These are phyloP conservation scores for Pisolithus sp. DNA, from an alignment of 768 basidiomycete species.

Conservation along the genomic window DNA sequence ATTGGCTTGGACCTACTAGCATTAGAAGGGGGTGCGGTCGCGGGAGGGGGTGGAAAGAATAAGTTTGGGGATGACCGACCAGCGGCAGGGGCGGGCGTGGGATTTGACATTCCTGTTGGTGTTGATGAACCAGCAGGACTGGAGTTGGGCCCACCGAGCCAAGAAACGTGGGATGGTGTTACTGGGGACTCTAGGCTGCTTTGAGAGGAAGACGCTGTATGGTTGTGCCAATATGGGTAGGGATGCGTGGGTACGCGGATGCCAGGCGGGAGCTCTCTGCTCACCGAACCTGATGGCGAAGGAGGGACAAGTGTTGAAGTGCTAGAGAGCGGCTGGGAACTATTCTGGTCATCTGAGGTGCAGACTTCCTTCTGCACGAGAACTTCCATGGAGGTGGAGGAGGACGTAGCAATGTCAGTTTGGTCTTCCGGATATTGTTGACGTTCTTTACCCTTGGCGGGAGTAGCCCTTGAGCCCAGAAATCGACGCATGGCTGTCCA, in stretches of 20 bases:
- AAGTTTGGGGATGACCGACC: constrained; percentile 21
- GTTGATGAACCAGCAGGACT: neutral
- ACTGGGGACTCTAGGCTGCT: constrained; percentile 26
- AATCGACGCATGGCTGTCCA: constrained; percentile 26
- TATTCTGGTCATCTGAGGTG: constrained; percentile 14
- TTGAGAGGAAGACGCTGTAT: constrained; percentile 26
- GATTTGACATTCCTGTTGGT: constrained; percentile 7
- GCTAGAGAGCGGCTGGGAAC: constrained; percentile 14
- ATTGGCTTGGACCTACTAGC: constrained; percentile 28
- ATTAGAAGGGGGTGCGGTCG: constrained; percentile 24
- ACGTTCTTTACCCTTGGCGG: constrained; percentile 21
- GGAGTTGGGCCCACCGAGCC: constrained; percentile 23
- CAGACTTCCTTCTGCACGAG: constrained; percentile 24
- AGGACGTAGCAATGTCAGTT: neutral
- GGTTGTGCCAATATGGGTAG: constrained; percentile 31
- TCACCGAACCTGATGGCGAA: constrained; percentile 18
- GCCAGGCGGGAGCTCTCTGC: constrained; percentile 23
- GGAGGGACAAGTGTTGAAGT: constrained; percentile 10
- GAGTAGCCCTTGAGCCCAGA: constrained; percentile 21
- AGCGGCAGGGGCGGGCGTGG: neutral
- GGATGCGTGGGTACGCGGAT: constrained; percentile 28
- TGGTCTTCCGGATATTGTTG: constrained; percentile 10
- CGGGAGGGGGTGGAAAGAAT: constrained; percentile 30
- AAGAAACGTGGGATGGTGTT: constrained; percentile 36
- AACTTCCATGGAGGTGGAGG: constrained; percentile 16